Base-by-base conservation (phyloP, 2,329 filamentous ascomycete species). In the Aspergillus ochraceoroseus region DNA sequence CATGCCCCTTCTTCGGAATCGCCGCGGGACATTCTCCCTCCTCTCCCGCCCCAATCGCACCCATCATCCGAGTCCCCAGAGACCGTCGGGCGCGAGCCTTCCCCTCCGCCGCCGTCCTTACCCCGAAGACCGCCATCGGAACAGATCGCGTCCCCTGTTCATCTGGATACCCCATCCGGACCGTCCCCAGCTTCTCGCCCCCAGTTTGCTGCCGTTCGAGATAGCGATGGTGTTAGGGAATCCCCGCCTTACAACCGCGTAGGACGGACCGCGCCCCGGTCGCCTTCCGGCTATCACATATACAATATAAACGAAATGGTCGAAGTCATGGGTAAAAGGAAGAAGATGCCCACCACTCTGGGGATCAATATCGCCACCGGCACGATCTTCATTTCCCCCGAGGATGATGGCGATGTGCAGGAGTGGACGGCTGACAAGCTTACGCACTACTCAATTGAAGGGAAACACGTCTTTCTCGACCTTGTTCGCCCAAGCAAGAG, bases 221-320 rank as follows among this genome's bases (percentile, higher is more conserved):
- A 67, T 4, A 67, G 66, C 13, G 53, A 57, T 15, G 45, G 46
- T 40, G 66, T 76, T 17, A 63, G 70, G 42, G 66, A 73, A 33
- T 80, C 77, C 2, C 76, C 76, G 18, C 75, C 77, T 5, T 72
- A 74, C 52, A 77, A 74, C 51, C 59, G 76, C 55, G 65, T 66
- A 33, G 61, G 67, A 17, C 68, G 73, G 41, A 67, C 73, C 34
- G 68, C 75, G 2, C 70, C 72, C 15, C 60, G 64, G 19, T 82
- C 83, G 2, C 85, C 86, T 4, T 85, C 86, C 12, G 87, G 86
- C 2, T 96, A 89, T 59, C 89, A 94, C 59, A 74, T 96, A 64
- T 96, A 95, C 68, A 95, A 95, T 56, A 89, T 96, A 56, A 94
- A 89, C 61, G 90, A 96, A 67, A 95, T 95, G 85, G 80, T 95